Evolutionary conservation across 116 monocot genomes (phyloP), one percentile per base, ranked within the genome.

Genomic region (Phalaenopsis hybrid): DNA sequence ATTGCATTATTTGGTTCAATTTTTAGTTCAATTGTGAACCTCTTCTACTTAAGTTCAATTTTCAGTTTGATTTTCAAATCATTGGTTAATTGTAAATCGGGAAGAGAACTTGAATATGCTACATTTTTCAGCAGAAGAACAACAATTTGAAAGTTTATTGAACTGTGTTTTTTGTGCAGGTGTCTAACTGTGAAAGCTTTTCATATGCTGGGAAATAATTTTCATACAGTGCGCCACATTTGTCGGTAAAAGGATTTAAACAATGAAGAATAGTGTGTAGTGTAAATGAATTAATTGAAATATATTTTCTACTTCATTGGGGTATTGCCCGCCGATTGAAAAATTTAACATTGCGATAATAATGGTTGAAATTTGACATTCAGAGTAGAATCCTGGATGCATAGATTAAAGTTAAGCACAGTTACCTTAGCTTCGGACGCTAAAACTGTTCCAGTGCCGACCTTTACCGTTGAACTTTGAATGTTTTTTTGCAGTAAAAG

Each of bases 371-470:
- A 59, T 18, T 59, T 59, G 5, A 15, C 18, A 59, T 59, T 59
- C 59, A 59, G 59, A 20, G 59, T 59, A 59, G 55, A 55, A 55
- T 55, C 55, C 55, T 0, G 55, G 4, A 17, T 55, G 55, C 16
- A 55, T 15, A 2, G 51, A 51, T 9, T 51, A 15, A 55, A 12
- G 15, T 55, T 41, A 33, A 37, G 72, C 31, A 34, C 12, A 61
- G 4, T 51, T 86, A 89, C 87, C 87, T 92, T 92, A 23, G 72
- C 51, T 78, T 87, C 82, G 65, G 68, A 17, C 49, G 67, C 70
- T 80, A 83, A 80, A 78, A 85, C 75, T 20, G 81, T 65, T 44
- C 58, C 83, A 8, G 57, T 81, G 28, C 74, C 77, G 65, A 78
- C 63, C 63, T 72, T 84, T 18, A 77, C 57, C 21, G 83, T 57